phyloP scores from a whole-genome alignment of 495 filamentous ascomycete genomes.

The Tuber microsphaerosporum region DNA sequence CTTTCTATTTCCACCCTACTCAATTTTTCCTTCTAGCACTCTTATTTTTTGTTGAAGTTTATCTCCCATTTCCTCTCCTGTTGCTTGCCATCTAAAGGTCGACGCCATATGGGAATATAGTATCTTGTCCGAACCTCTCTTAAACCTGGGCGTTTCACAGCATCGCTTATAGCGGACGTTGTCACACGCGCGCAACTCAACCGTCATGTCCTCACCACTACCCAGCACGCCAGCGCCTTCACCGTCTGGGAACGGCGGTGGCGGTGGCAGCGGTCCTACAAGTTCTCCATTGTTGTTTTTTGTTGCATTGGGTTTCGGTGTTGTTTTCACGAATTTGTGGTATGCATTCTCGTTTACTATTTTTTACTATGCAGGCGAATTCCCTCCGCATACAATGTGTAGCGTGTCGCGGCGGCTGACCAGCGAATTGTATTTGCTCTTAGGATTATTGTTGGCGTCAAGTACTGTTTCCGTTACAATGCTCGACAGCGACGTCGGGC shows the following conservation, averaged over 20 bases:
- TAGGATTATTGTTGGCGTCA: constrained; percentile 97
- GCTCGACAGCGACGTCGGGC: constrained; percentile 77
- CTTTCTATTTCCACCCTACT: neutral
- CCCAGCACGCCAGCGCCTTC: constrained; percentile 13
- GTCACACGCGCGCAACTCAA: neutral
- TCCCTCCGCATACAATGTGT: constrained; percentile 14
- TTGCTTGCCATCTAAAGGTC: constrained; percentile 20
- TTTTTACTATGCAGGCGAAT: neutral
- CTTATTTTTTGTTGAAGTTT: constrained; percentile 8
- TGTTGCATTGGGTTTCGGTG: constrained; percentile 92
- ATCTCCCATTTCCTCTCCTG: constrained; percentile 18
- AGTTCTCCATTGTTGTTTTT: constrained; percentile 92
- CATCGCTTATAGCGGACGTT: neutral
- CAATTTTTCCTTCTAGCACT: constrained; percentile 3
- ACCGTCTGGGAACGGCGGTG: constrained; percentile 20
- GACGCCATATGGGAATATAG: constrained; percentile 26
- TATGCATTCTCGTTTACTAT: constrained; percentile 47
- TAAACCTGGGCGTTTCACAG: neutral
- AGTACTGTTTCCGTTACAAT: constrained; percentile 98
- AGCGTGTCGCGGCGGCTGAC: constrained; percentile 15
- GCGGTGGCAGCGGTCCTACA: constrained; percentile 52
- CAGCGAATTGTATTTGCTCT: constrained; percentile 13
- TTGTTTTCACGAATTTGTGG: constrained; percentile 99
- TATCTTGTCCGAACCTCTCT: constrained; percentile 13
- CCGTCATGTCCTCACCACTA: neutral